phyloP scores from a whole-genome alignment of 2,329 filamentous ascomycete genomes.

The Pyrenophora graminea region DNA sequence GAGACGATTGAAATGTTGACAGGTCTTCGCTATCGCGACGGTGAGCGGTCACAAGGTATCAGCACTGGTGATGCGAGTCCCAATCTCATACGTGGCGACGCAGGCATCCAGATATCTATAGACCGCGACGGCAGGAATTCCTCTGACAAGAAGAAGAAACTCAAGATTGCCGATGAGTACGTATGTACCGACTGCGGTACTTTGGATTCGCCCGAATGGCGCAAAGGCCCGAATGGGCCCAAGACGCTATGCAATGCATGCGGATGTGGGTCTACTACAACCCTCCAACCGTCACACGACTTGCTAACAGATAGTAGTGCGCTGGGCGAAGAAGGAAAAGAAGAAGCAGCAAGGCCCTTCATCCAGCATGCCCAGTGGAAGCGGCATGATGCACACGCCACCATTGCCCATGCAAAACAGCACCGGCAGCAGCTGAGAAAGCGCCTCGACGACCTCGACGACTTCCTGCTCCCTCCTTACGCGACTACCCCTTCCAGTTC shows the following conservation, averaged over 20 bases:
- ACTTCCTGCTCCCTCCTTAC: not conserved
- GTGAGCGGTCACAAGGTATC: slow-evolving; percentile 84
- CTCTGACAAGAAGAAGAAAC: slow-evolving; percentile 83
- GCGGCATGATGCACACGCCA: slow-evolving; percentile 26
- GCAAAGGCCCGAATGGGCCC: slow-evolving; percentile 88
- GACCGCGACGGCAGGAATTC: slow-evolving; percentile 72
- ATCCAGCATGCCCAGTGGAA: slow-evolving; percentile 18
- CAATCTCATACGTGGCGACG: slow-evolving; percentile 80
- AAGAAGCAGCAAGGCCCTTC: slow-evolving; percentile 55
- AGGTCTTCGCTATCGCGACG: slow-evolving; percentile 82
- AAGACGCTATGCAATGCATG: slow-evolving; percentile 97
- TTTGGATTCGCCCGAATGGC: slow-evolving; percentile 91
- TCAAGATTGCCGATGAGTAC: slow-evolving; percentile 82
- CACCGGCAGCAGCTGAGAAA: slow-evolving; percentile 37
- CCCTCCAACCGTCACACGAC: not conserved
- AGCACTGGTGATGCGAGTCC: slow-evolving; percentile 84
- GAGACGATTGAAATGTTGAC: slow-evolving; percentile 94
- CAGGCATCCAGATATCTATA: slow-evolving; percentile 79
- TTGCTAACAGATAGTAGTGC: slow-evolving; percentile 49
- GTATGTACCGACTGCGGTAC: slow-evolving; percentile 96
- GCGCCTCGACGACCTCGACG: not conserved
- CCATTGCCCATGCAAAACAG: slow-evolving; percentile 36
- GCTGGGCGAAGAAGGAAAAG: slow-evolving; percentile 75
- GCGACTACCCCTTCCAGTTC: not conserved
- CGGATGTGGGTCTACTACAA: slow-evolving; percentile 64